Evolutionary conservation across 1,139 yeast genomes (phyloP).

Genomic region (Kodamaea arcana): DNA sequence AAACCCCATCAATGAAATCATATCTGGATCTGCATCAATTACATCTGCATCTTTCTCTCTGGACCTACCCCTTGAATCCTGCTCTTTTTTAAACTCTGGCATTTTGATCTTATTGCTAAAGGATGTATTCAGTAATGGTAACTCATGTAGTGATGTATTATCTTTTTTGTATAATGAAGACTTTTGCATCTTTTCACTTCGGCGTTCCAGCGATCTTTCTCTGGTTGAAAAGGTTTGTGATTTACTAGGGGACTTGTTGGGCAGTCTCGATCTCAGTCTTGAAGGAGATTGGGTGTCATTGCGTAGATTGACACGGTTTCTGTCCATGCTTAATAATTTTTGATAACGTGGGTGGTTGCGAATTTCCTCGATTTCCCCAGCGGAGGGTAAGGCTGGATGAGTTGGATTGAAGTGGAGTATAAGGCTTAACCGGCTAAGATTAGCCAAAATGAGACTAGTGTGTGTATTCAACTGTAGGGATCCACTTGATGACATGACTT

Average conservation of each 20-base stretch:
- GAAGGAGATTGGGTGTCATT: constrained; percentile 7
- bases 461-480: too few species aligned
- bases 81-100: constrained; percentile 14
- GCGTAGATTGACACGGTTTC: neutral
- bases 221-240: constrained; percentile 7
- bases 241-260: constrained; percentile 8
- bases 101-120: constrained; percentile 10
- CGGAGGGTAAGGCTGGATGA: too few species aligned
- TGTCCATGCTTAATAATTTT: too few species aligned
- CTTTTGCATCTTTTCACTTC: constrained; percentile 15
- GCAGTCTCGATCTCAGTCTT: constrained; percentile 24
- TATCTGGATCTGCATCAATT: constrained; percentile 19
- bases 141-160: constrained; percentile 13
- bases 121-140: constrained; percentile 18
- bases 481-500: too few species aligned
- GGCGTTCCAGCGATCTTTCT: constrained; percentile 15
- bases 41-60: constrained; percentile 16
- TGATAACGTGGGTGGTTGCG: too few species aligned
- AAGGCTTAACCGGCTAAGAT: too few species aligned
- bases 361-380: too few species aligned
- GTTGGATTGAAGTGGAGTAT: too few species aligned
- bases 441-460: too few species aligned
- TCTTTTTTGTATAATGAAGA: constrained; percentile 15
- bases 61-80: constrained; percentile 25
- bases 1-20: constrained; percentile 60